Base-by-base conservation (phyloP, 768 basidiomycete species). In the Dioszegia hungarica region DNA sequence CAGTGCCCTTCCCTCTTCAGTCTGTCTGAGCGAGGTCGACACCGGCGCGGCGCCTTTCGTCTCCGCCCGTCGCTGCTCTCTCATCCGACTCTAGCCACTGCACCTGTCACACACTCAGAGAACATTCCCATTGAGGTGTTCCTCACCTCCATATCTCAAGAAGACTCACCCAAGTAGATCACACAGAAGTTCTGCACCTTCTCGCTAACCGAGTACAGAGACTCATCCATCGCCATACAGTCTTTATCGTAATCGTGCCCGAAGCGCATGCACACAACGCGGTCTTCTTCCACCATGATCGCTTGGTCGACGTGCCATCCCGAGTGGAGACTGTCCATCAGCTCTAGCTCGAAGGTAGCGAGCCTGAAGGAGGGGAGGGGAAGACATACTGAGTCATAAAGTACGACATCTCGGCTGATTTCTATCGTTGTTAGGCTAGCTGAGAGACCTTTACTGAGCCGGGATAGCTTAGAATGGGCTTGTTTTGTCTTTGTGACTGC, bases 161-260 rank as follows among this genome's bases (percentile, higher is more conserved):
- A 12, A 14, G 54, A 91, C 72, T 48, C 22, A 77, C 76, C 75
- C 12, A 95, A 80, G 72, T 97, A 98, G 63, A 98, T 90, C 67
- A 98, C 91, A 8, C 93, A 92, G 77, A 94, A 97, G 79, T 99
- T 98, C 80, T 97, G 92, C 4, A 98, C 91, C 76, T 90, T 93
- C 78, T 97, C 95, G 0, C 88, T 87, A 39, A 95, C 87, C 1
- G 84, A 81, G 75, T 91, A 88, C 10, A 97, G 83, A 1, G 91
- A 94, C 77, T 98, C 94, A 79, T 98, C 95, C 92, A 98, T 95
- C 17, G 86, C 88, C 95, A 98, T 97, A 79, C 94, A 98, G 63
- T 95, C 86, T 0, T 82, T 78, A 75, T 98, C 90, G 85, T 86
- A 87, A 75, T 93, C 92, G 72, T 91, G 89, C 0, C 93, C 94